These are phyloP conservation scores for Clarireedia hainanense DNA, from an alignment of 2,329 filamentous ascomycete species.

Conservation along the genomic window DNA sequence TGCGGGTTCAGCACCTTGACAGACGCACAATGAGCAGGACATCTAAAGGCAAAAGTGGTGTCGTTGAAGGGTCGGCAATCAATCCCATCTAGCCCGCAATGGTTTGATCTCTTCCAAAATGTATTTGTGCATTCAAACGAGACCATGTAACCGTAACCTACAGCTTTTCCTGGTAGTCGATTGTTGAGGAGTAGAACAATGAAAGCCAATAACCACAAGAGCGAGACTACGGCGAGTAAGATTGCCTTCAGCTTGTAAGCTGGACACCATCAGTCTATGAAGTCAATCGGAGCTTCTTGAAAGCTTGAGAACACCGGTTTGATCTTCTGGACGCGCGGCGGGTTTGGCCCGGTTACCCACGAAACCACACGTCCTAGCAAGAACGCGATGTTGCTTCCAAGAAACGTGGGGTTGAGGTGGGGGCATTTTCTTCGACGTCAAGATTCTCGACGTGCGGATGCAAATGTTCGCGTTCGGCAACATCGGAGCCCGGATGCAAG, in stretches of 20 bases:
- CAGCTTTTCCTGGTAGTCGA: conserved; percentile 51
- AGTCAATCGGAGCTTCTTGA: conserved; percentile 57
- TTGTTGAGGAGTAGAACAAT: conserved; percentile 57
- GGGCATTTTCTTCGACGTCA: conserved; percentile 1
- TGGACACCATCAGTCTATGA: conserved; percentile 57
- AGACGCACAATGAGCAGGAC: conserved; percentile 62
- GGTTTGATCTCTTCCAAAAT: conserved; percentile 64
- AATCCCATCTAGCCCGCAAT: conserved; percentile 66
- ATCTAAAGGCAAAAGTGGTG: conserved; percentile 64
- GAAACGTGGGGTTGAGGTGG: conserved; percentile 48
- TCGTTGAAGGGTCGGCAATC: conserved; percentile 69
- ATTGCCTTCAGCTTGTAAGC: conserved; percentile 48
- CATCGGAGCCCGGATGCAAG: no score
- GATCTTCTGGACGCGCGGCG: conserved; percentile 44
- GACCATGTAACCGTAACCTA: no score
- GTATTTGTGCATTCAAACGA: conserved; percentile 54
- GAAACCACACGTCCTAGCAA: conserved; percentile 32
- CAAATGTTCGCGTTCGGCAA: no score
- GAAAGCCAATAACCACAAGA: conserved; percentile 60
- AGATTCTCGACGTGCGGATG: no score
- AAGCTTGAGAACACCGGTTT: conserved; percentile 54
- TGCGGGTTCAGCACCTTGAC: conserved; percentile 61
- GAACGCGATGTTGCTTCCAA: conserved; percentile 45
- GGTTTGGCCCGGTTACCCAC: conserved; percentile 51
- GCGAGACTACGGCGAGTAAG: conserved; percentile 52